Evolutionary conservation across 1,284 basidiomycete species (phyloP).

Genomic region (Garcileccinum viscosum): DNA sequence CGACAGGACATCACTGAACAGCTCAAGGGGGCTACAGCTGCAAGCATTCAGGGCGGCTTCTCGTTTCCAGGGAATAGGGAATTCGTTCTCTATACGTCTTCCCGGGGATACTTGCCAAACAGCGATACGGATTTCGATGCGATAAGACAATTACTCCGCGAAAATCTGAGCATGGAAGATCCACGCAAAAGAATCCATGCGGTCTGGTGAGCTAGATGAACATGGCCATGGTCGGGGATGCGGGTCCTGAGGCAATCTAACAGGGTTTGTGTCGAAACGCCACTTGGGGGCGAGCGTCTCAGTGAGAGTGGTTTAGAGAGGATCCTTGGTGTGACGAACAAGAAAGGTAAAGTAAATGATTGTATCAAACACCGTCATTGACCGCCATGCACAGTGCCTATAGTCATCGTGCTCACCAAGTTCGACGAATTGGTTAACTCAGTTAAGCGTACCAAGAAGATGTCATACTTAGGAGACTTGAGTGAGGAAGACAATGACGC

Average conservation of each 20-base stretch:
- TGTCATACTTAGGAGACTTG: too few relatives aligned
- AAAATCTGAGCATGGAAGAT: background rate
- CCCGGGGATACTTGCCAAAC: constrained; percentile 5
- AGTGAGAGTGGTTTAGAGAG: constrained; percentile 12
- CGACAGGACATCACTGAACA: background rate
- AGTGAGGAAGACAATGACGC: background rate
- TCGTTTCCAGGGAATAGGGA: constrained; percentile 2
- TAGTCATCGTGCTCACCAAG: constrained; percentile 12
- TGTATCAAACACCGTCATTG: background rate
- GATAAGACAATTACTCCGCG: constrained; percentile 1
- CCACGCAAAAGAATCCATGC: constrained; percentile 1
- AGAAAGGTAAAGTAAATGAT: constrained; percentile 2
- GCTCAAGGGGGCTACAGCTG: background rate
- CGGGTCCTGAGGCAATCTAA: background rate
- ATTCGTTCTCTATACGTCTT: constrained; percentile 10
- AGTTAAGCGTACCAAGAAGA: background rate
- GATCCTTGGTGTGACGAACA: constrained; percentile 10
- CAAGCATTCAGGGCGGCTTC: constrained; percentile 2
- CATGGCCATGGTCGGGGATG: background rate
- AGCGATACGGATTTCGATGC: constrained; percentile 9
- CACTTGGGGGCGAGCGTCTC: constrained; percentile 6
- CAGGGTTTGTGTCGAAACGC: constrained; percentile 8
- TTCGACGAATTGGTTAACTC: constrained; percentile 8
- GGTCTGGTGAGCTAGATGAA: constrained; percentile 1
- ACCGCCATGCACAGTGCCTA: background rate